phyloP scores from a whole-genome alignment of 1,139 yeast species.

The Yamadazyma mexicana region DNA sequence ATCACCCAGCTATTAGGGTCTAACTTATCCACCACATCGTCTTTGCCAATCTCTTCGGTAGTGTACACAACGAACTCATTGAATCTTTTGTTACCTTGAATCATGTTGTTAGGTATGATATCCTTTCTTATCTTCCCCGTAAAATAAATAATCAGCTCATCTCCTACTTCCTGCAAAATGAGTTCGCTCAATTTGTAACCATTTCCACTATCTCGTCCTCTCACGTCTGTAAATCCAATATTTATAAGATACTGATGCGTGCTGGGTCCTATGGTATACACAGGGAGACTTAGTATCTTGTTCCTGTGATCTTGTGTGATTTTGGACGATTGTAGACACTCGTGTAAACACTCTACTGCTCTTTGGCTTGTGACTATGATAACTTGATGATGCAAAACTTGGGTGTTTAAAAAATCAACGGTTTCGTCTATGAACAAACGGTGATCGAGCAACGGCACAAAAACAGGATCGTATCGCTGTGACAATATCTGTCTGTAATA shows the following conservation, averaged over 20 bases:
- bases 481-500: slow-evolving; percentile 13
- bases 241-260: slow-evolving; percentile 61
- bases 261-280: slow-evolving; percentile 92
- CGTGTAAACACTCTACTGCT: slow-evolving; percentile 74
- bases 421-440: slow-evolving; percentile 11
- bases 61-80: slow-evolving; percentile 68
- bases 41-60: slow-evolving; percentile 34
- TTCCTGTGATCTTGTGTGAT: slow-evolving; percentile 12
- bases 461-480: slow-evolving; percentile 11
- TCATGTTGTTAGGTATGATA: slow-evolving; percentile 67
- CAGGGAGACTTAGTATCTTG: slow-evolving; percentile 37
- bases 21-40: slow-evolving; percentile 44
- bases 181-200: slow-evolving; percentile 69
- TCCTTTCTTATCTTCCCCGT: slow-evolving; percentile 88
- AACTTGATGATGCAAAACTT: slow-evolving; percentile 10
- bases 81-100: slow-evolving; percentile 45
- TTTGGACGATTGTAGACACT: slow-evolving; percentile 11
- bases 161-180: slow-evolving; percentile 45
- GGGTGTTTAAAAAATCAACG: slow-evolving; percentile 8
- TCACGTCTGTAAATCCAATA: slow-evolving; percentile 65
- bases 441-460: slow-evolving; percentile 17
- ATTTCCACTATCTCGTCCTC: slow-evolving; percentile 79
- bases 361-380: slow-evolving; percentile 84
- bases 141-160: slow-evolving; percentile 56
- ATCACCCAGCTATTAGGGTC: slow-evolving; percentile 64